Percentiles rank a stretch among this genome's conserved stretches.
Conservation (phyloP, 2,329 filamentous ascomycete genomes). For the Ophidiomyces ophidiicola region DNA sequence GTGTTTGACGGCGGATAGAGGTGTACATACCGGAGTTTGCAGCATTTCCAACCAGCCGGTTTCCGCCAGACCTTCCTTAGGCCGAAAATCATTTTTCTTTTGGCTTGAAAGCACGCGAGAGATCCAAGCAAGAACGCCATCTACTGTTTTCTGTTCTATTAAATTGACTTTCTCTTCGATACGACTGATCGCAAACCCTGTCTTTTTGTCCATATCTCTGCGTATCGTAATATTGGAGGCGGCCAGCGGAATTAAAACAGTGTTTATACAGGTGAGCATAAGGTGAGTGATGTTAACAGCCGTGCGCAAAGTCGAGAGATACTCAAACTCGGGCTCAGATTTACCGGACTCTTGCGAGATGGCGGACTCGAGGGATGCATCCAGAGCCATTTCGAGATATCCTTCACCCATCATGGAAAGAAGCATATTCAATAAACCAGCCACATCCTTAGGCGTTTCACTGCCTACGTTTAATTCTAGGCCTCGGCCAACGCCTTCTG, state of each 20-base stretch:
- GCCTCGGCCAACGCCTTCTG: slow-evolving; percentile 82
- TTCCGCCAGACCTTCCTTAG: slow-evolving; percentile 56
- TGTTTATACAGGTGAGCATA: slow-evolving; percentile 83
- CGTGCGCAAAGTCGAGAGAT: slow-evolving; percentile 64
- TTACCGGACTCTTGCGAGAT: slow-evolving; percentile 66
- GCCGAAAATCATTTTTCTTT: slow-evolving; percentile 80
- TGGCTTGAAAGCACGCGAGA: slow-evolving; percentile 60
- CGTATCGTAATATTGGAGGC: slow-evolving; percentile 81
- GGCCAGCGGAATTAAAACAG: slow-evolving; percentile 79
- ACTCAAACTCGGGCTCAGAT: slow-evolving; percentile 74
- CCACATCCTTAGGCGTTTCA: slow-evolving; percentile 90
- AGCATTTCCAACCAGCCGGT: slow-evolving; percentile 54
- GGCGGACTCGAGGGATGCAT: slow-evolving; percentile 62
- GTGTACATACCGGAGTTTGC: slow-evolving; percentile 57
- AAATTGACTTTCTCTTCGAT: slow-evolving; percentile 75
- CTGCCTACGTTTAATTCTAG: slow-evolving; percentile 77
- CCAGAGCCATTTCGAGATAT: slow-evolving; percentile 54
- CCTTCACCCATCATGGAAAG: slow-evolving; percentile 81
- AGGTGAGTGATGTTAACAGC: slow-evolving; percentile 83
- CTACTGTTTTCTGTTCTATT: slow-evolving; percentile 56
- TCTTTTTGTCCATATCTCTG: slow-evolving; percentile 76
- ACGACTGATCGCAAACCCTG: slow-evolving; percentile 56
- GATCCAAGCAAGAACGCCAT: slow-evolving; percentile 66
- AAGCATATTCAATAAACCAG: slow-evolving; percentile 68
- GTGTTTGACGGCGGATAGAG: neutral